Base-by-base conservation (phyloP, 108 stramenopile genomes). In the Conticribra weissflogii region DNA sequence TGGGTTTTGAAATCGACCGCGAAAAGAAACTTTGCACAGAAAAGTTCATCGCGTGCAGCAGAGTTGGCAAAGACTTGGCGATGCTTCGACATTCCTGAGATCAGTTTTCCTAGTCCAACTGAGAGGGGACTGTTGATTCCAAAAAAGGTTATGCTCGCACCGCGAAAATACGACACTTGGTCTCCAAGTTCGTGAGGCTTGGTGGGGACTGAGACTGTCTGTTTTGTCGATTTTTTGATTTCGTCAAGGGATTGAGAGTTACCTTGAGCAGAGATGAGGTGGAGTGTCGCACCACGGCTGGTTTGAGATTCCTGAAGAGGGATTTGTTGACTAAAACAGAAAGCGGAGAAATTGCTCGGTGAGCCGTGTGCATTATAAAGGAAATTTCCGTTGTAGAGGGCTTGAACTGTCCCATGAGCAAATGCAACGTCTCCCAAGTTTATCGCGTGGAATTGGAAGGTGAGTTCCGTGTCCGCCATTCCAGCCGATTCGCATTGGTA, bases 331-430 rank as follows among this genome's bases (percentile, higher is more conserved):
- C 22, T 54, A 68, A 68, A 21, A 34, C 34, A 41, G 48, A 68
- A 68, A 18, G 12, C 54, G 16, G 67, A 56, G 67, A 57, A 68
- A 31, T 68, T 68, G 41, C 67, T 68, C 28, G 67, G 67, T 21
- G 54, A 14, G 33, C 54, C 44, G 1, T 22, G 19, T n/a, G 23
- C 17, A 0, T 3, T 7, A 27, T 68, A 68, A 3, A 7, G 1
- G 54, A 67, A 56, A 0, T 67, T 2, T 1, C 66, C 54, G 3
- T 14, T 9, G 30, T 55, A 34, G 2, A 67, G 24, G 33, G 53
- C 54, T 45, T 67, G 66, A 32, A 67, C 36, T 1, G 53, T 55
- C 2, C 54, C 53, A 2, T 24, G 32, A 1, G 54, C 53, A 25
- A 55, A 66, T 14, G 14, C 15, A 1, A 52, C 64, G 1, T 53